Percentiles rank a stretch among this genome's conserved stretches.
Conservation (phyloP, 2,329 filamentous ascomycete species). For the Macroventuria anomochaeta region DNA sequence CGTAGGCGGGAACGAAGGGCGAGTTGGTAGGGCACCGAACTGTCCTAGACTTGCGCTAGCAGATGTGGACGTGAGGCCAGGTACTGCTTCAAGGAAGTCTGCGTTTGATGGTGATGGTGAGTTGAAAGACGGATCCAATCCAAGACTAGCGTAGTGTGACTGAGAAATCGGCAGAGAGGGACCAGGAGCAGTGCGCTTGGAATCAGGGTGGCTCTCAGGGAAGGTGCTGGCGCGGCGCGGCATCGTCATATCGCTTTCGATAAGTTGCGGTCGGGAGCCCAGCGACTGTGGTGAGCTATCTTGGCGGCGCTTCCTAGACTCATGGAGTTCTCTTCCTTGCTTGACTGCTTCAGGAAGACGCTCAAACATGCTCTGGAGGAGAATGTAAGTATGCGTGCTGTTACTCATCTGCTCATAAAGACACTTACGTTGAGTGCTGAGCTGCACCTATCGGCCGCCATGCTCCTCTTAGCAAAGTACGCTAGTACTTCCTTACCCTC, state of each 20-base stretch:
- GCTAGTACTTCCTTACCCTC: conserved; percentile 84
- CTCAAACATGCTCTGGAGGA: conserved; percentile 75
- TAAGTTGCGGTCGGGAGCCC: conserved; percentile 32
- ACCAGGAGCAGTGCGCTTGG: conserved; percentile 34
- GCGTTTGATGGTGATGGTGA: conserved; percentile 35
- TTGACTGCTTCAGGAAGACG: conserved; percentile 77
- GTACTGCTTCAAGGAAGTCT: conserved; percentile 40
- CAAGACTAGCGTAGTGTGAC: conserved; percentile 36
- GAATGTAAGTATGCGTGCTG: conserved; percentile 16
- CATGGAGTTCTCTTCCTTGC: conserved; percentile 36
- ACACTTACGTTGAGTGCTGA: conserved; percentile 73
- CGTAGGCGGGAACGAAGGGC: conserved; percentile 38
- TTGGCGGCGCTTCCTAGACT: conserved; percentile 49
- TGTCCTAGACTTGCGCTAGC: conserved; percentile 38
- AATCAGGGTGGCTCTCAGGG: conserved; percentile 41
- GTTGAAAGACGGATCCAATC: conserved; percentile 35
- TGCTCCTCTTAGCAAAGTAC: conserved; percentile 78
- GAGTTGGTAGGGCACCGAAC: conserved; percentile 35
- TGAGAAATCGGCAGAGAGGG: conserved; percentile 40
- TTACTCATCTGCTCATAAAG: not conserved
- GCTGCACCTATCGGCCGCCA: conserved; percentile 88
- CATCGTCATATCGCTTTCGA: conserved; percentile 28
- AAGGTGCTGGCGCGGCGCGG: conserved; percentile 47
- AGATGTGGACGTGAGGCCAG: conserved; percentile 44
- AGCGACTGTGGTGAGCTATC: conserved; percentile 45